phyloP scores from a whole-genome alignment of 257 asterid genomes.

The Thymus mandschuricus region DNA sequence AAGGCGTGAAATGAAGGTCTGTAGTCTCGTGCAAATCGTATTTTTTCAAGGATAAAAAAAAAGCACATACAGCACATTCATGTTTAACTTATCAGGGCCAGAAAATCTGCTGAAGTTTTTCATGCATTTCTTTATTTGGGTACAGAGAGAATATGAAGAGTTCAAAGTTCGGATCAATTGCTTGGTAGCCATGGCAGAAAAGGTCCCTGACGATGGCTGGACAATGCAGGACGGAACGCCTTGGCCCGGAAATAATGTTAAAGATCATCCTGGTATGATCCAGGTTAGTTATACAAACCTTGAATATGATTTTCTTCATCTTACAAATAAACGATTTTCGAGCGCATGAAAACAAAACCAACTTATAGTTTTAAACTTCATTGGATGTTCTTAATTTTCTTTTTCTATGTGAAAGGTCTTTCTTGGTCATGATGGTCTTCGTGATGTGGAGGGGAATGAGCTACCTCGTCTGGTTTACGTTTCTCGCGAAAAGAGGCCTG shows the following conservation, averaged over 20 bases:
- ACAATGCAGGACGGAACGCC: constrained; percentile 93
- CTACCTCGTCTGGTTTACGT: constrained; percentile 76
- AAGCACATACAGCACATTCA: too few species aligned
- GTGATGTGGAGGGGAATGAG: constrained; percentile 63
- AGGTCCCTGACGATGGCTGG: constrained; percentile 94
- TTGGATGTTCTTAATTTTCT: not conserved
- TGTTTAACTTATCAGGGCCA: too few species aligned
- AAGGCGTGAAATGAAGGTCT: constrained; percentile 87
- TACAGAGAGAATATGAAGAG: constrained; percentile 89
- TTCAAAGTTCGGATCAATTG: constrained; percentile 74
- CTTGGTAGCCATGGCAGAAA: constrained; percentile 73
- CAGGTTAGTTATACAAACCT: constrained; percentile 56
- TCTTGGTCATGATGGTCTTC: constrained; percentile 70
- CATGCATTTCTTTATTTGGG: constrained; percentile 15
- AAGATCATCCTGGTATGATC: constrained; percentile 94
- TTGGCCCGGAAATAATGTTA: constrained; percentile 90
- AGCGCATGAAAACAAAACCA: not conserved
- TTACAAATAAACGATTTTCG: not conserved
- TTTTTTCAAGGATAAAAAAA: too few species aligned
- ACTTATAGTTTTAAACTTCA: too few species aligned
- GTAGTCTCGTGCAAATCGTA: not conserved
- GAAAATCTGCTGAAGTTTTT: not conserved
- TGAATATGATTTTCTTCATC: not conserved
- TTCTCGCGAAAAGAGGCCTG: constrained; percentile 91
- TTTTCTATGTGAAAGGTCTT: constrained; percentile 54